Conservation (phyloP, 306 rosid genomes). For the Vigna trinervia region DNA sequence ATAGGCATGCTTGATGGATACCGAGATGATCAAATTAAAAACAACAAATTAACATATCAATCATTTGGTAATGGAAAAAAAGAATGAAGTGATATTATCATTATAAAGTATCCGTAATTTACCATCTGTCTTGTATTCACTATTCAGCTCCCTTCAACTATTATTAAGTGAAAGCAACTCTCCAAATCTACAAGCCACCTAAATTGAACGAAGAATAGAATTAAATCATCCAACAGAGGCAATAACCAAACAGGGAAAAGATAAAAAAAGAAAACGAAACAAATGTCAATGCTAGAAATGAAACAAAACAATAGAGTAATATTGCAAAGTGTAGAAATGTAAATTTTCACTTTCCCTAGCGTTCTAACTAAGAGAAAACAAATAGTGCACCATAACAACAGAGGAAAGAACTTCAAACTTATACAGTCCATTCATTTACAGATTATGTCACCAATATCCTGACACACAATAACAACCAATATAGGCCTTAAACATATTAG, state of each 20-base stretch:
- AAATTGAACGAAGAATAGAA: not conserved
- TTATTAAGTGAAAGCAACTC: not conserved
- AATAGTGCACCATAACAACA: not conserved
- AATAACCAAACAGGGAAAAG: not conserved
- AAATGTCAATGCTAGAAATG: not conserved
- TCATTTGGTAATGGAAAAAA: not conserved
- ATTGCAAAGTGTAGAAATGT: not conserved
- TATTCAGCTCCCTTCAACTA: slow-evolving; percentile 29
- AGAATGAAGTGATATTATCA: slow-evolving; percentile 1
- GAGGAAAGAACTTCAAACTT: too few species aligned
- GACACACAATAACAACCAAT: too few species aligned
- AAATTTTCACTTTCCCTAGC: not conserved
- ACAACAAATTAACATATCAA: slow-evolving; percentile 26
- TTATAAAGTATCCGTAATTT: not conserved
- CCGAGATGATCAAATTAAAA: not conserved
- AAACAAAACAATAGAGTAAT: not conserved
- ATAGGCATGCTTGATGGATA: not conserved
- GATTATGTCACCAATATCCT: too few species aligned
- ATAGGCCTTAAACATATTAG: too few species aligned
- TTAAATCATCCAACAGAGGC: not conserved
- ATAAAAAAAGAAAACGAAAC: not conserved
- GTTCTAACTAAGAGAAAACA: not conserved
- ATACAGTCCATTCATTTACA: too few species aligned
- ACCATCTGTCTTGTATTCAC: slow-evolving; percentile 33
- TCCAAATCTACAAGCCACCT: not conserved